Evolutionary conservation across 129 eudicot genomes (phyloP).

Genomic region (Artemisia argyi): DNA sequence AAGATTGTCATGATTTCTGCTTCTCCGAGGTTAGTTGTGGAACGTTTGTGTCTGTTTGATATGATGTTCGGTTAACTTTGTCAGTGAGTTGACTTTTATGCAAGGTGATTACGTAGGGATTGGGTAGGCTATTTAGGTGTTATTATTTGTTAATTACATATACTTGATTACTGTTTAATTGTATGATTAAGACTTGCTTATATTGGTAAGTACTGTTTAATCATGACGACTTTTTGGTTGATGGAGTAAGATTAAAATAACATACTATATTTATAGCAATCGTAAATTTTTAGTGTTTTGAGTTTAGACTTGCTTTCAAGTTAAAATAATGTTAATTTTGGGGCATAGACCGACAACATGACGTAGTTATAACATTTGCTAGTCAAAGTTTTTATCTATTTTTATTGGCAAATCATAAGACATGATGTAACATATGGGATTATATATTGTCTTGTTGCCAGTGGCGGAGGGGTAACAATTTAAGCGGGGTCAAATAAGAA

Average conservation of each 20-base stretch:
- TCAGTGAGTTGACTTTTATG: slow-evolving; percentile 25
- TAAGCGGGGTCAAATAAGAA: too few relatives aligned
- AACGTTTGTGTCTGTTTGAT: not conserved
- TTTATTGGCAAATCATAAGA: too few relatives aligned
- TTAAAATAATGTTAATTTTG: too few relatives aligned
- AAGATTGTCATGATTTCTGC: slow-evolving; percentile 59
- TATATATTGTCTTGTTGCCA: too few relatives aligned
- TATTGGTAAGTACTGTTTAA: slow-evolving; percentile 12
- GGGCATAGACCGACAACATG: too few relatives aligned
- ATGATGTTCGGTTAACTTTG: not conserved
- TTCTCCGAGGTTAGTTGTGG: slow-evolving; percentile 73
- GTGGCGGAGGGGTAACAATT: too few relatives aligned
- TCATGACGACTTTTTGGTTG: slow-evolving; percentile 1
- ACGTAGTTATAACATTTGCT: too few relatives aligned
- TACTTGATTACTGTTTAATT: not conserved
- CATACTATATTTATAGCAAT: not conserved
- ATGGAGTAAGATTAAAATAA: not conserved
- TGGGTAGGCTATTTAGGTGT: not conserved
- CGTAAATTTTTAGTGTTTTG: not conserved
- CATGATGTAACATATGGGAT: too few relatives aligned
- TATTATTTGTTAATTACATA: not conserved
- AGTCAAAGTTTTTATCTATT: too few relatives aligned
- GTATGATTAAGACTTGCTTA: slow-evolving; percentile 5
- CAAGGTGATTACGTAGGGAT: slow-evolving; percentile 17
- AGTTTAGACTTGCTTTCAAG: too few relatives aligned